These are phyloP conservation scores for Escovopsis sp. DNA, from an alignment of 2,329 filamentous ascomycete species.

Conservation along the genomic window DNA sequence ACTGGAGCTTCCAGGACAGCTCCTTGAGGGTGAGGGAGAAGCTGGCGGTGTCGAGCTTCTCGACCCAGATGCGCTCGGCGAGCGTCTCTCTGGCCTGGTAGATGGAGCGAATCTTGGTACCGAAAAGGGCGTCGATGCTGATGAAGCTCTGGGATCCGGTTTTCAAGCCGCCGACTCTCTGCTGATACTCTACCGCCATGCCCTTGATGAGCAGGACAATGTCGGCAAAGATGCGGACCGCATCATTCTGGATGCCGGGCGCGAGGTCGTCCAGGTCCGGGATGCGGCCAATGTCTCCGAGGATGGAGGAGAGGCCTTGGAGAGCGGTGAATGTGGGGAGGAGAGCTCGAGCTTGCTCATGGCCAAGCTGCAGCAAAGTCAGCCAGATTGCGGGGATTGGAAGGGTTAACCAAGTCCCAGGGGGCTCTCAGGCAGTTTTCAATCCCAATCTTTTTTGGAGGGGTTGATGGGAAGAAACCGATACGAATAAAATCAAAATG, in stretches of 20 bases:
- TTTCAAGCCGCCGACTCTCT: constrained; percentile 18
- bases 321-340: constrained; percentile 24
- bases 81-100: constrained; percentile 19
- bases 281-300: constrained; percentile 22
- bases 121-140: constrained; percentile 23
- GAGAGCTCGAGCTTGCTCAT: constrained; percentile 22
- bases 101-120: constrained; percentile 18
- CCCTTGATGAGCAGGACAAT: constrained; percentile 20
- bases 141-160: constrained; percentile 13
- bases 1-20: constrained; percentile 18
- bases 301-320: constrained; percentile 23
- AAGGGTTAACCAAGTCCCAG: too few species aligned
- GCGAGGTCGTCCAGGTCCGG: constrained; percentile 20
- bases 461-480: too few species aligned
- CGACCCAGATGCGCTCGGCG: constrained; percentile 21
- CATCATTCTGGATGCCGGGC: constrained; percentile 15
- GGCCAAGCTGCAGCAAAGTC: constrained; percentile 18
- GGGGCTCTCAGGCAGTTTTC: too few species aligned
- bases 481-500: too few species aligned
- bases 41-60: constrained; percentile 15
- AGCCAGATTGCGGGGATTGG: not conserved
- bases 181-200: constrained; percentile 21
- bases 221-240: constrained; percentile 21
- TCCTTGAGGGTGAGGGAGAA: constrained; percentile 13
- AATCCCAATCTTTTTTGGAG: too few species aligned